These are phyloP conservation scores for Holtermannia corniformis DNA, from an alignment of 768 basidiomycete species.

Conservation along the genomic window DNA sequence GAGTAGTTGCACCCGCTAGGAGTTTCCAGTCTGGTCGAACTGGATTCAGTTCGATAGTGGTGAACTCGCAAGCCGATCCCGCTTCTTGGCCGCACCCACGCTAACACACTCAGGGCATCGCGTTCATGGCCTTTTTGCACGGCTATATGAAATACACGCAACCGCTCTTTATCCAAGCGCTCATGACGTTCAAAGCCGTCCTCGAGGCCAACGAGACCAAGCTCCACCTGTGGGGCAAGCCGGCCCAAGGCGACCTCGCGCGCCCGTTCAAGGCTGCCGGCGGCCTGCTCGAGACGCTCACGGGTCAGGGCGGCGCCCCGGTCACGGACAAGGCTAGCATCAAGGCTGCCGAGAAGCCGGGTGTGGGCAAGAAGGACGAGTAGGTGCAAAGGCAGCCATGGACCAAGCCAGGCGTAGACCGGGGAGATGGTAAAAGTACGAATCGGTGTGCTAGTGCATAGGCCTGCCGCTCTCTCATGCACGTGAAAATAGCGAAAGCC, in stretches of 20 bases:
- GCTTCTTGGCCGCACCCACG: background rate
- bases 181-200: slow-evolving; percentile 88
- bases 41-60: slow-evolving; percentile 36
- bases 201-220: slow-evolving; percentile 54
- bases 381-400: no score
- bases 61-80: background rate
- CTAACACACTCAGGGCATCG: slow-evolving; percentile 48
- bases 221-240: slow-evolving; percentile 70
- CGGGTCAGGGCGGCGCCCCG: slow-evolving; percentile 49
- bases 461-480: no score
- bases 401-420: no score
- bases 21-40: background rate
- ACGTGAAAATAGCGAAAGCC: no score
- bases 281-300: slow-evolving; percentile 53
- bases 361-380: slow-evolving; percentile 66
- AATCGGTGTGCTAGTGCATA: no score
- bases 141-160: slow-evolving; percentile 91
- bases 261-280: slow-evolving; percentile 71
- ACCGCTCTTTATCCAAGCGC: slow-evolving; percentile 85
- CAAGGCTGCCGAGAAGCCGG: slow-evolving; percentile 77
- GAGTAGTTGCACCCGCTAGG: background rate
- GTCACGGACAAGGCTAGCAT: slow-evolving; percentile 78
- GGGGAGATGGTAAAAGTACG: no score
- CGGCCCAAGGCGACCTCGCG: slow-evolving; percentile 75
- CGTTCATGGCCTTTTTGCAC: slow-evolving; percentile 89